Evolutionary conservation across 495 filamentous ascomycete genomes (phyloP), one percentile per base, ranked within the genome.

Genomic region (Penicillium riverlandense): DNA sequence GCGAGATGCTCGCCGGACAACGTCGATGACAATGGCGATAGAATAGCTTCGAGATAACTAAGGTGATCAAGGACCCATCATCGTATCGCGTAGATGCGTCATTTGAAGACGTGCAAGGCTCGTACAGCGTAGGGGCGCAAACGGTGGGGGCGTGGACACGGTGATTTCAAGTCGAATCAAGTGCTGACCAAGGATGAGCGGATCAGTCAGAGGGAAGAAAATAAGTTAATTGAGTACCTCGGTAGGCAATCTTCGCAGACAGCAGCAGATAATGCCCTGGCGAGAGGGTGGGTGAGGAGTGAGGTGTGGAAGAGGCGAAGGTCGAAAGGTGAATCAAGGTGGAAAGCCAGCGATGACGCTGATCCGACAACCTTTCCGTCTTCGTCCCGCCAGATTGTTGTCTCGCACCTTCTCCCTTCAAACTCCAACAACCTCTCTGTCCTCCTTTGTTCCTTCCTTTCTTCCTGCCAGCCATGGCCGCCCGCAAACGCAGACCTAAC

Each of bases 401-500:
- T 22, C 22, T 22, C 22, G 22, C 22, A 22, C 22, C 22, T 22
- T 22, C 22, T 22, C 22, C 22, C 6, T 22, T 3, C 22, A 22
- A 16, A 2, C 22, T 4, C 2, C 22, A 22, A 22, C 22, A 22
- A 22, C 22, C 22, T 22, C 22, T 22, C 22, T 22, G 22, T 6
- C 22, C 22, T 22, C 22, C 22, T 22, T 22, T 22, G 22, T 6
- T 22, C 2, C 2, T 33, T 34, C 32, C 32, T 34, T 34, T 28
- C 35, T 37, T 13, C 40, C 46, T 54, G 0, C n/a, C 32, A 7
- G 7, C 39, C 36, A 70, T 67, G 65, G 48, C 52, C 32, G 50
- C 62, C 29, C 62, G 62, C 41, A 69, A 61, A 58, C 57, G 57
- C 33, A 62, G 62, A 37, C 56, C 55, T 35, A 52, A 52, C 15